These are phyloP conservation scores for Acacia pycnantha DNA, from an alignment of 331 rosid genomes.

Conservation along the genomic window DNA sequence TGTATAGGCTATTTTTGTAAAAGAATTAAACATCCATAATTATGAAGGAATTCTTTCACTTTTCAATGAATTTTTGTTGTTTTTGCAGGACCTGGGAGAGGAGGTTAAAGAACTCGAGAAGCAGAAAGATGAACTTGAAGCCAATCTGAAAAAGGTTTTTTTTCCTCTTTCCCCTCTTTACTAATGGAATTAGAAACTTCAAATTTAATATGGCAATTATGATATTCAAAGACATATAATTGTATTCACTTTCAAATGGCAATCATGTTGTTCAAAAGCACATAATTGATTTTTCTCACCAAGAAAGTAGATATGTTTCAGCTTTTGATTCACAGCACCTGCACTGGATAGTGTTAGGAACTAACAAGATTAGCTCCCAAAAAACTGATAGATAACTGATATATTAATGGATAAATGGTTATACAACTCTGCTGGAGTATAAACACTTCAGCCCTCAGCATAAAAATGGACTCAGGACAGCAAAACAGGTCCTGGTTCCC, in stretches of 20 bases:
- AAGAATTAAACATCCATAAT: background rate
- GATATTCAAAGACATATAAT: background rate
- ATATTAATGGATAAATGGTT: too few species aligned
- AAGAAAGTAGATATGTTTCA: background rate
- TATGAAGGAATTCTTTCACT: conserved; percentile 13
- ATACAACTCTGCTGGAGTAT: too few species aligned
- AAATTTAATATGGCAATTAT: background rate
- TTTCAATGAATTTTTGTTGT: conserved; percentile 16
- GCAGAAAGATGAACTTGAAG: conserved; percentile 75
- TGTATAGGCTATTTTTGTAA: background rate
- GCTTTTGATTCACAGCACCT: conserved; percentile 1
- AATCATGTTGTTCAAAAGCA: conserved; percentile 3
- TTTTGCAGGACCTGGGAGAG: conserved; percentile 61
- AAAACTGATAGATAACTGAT: too few species aligned
- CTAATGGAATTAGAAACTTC: background rate
- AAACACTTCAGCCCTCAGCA: too few species aligned
- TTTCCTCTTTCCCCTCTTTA: conserved; percentile 7
- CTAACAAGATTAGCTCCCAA: too few species aligned
- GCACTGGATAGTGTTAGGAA: too few species aligned
- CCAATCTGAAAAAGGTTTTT: conserved; percentile 66
- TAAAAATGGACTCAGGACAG: too few species aligned
- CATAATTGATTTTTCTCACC: background rate
- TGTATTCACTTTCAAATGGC: background rate
- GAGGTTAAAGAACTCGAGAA: conserved; percentile 77
- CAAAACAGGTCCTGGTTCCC: too few species aligned